Conservation (phyloP, 306 rosid genomes). For the Ziziphus jujuba region DNA sequence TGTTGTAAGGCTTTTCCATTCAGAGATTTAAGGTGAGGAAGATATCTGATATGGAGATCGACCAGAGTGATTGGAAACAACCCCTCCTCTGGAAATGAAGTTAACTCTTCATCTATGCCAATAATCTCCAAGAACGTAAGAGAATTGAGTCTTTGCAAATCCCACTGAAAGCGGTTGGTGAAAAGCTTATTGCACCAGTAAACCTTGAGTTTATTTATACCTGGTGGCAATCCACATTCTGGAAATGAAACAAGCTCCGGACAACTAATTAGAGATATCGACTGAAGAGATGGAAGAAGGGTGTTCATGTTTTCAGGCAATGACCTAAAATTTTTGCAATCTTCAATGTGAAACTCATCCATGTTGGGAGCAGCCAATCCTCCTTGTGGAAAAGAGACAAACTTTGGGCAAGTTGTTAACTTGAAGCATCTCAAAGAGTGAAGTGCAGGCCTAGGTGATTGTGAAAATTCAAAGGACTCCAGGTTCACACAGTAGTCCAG, state of each 20-base stretch:
- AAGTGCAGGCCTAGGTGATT: no score
- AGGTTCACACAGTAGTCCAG: no score
- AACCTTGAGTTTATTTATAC: background rate
- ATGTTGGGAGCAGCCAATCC: no score
- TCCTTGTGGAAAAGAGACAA: no score
- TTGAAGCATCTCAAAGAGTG: no score
- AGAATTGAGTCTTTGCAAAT: background rate
- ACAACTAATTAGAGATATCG: background rate
- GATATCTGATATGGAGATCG: rapidly evolving
- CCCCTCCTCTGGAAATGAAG: constrained; percentile 22
- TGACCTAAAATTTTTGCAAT: background rate
- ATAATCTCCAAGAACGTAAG: rapidly evolving
- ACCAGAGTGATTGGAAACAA: constrained; percentile 23
- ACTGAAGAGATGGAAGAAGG: constrained; percentile 13
- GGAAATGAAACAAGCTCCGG: constrained; percentile 25
- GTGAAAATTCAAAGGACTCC: no score
- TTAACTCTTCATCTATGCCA: background rate
- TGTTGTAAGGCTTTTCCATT: constrained; percentile 23
- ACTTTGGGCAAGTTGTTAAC: no score
- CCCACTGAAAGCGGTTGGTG: constrained; percentile 21
- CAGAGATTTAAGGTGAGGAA: constrained; percentile 14
- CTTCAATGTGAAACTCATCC: no score
- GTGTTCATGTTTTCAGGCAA: constrained; percentile 1
- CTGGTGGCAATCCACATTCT: constrained; percentile 17
- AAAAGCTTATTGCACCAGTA: constrained; percentile 16